These are phyloP conservation scores for Mucor piriformis DNA, from an alignment of 371 early-diverging fungal genomes.

Conservation along the genomic window DNA sequence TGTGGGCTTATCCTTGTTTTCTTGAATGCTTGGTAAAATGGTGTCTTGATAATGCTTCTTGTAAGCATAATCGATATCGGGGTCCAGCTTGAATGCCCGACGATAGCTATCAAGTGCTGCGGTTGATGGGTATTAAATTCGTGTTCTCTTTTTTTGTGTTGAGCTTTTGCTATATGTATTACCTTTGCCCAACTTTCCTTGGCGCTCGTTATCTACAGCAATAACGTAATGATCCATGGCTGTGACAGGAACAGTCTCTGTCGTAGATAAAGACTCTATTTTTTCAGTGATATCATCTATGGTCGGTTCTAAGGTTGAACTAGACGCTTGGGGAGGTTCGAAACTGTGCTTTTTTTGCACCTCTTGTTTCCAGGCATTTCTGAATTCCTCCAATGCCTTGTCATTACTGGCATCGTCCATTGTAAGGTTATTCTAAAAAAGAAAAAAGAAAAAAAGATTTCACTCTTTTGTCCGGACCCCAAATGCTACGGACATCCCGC, in stretches of 20 bases:
- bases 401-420: neutral
- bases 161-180: no score
- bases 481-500: no score
- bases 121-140: no score
- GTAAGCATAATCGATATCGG: conserved; percentile 50
- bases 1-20: conserved; percentile 4
- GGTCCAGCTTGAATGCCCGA: conserved; percentile 56
- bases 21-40: conserved; percentile 25
- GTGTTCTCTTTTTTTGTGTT: no score
- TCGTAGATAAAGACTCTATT: conserved; percentile 9
- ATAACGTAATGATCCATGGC: conserved; percentile 54
- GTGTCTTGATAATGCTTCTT: conserved; percentile 39
- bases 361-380: conserved; percentile 52
- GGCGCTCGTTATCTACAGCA: conserved; percentile 53
- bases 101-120: conserved; percentile 56
- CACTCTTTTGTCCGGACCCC: no score
- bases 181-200: conserved; percentile 59
- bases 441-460: no score
- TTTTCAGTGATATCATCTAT: conserved; percentile 8
- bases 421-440: no score
- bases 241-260: conserved; percentile 9
- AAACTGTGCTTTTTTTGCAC: conserved; percentile 27
- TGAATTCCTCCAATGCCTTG: conserved; percentile 30
- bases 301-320: neutral
- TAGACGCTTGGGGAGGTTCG: neutral